phyloP scores from a whole-genome alignment of 495 filamentous ascomycete species.

The Lophiostoma macrostomum region DNA sequence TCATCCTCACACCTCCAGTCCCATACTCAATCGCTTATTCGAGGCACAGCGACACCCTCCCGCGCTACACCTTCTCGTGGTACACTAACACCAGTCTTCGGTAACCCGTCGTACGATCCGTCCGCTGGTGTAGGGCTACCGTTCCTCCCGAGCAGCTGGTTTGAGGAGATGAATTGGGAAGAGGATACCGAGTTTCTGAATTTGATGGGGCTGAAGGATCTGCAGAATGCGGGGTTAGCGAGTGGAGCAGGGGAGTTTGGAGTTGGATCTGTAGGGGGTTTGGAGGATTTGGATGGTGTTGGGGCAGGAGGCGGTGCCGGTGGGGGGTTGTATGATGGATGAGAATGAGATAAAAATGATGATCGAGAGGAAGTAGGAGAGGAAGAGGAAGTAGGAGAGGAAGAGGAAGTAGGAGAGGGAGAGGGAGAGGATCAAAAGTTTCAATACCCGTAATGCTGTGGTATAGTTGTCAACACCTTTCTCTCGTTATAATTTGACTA shows the following conservation, averaged over 20 bases:
- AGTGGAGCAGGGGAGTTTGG: neutral
- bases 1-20: neutral
- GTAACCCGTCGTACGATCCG: neutral
- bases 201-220: slow-evolving; percentile 20
- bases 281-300: too few relatives aligned
- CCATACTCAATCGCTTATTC: neutral
- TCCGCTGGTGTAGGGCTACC: slow-evolving; percentile 2
- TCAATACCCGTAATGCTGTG: too few relatives aligned
- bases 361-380: too few relatives aligned
- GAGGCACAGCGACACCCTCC: too few relatives aligned
- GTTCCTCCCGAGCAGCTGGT: slow-evolving; percentile 15
- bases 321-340: neutral
- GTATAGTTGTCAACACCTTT: too few relatives aligned
- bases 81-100: neutral
- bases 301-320: neutral
- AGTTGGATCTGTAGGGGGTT: neutral
- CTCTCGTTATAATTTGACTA: too few relatives aligned
- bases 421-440: too few relatives aligned
- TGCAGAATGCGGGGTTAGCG: neutral
- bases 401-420: too few relatives aligned
- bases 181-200: slow-evolving; percentile 19
- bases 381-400: too few relatives aligned
- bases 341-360: too few relatives aligned
- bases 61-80: too few relatives aligned
- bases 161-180: slow-evolving; percentile 24